These are phyloP conservation scores for Teratosphaeria viscida DNA, from an alignment of 2,329 filamentous ascomycete species.

Conservation along the genomic window DNA sequence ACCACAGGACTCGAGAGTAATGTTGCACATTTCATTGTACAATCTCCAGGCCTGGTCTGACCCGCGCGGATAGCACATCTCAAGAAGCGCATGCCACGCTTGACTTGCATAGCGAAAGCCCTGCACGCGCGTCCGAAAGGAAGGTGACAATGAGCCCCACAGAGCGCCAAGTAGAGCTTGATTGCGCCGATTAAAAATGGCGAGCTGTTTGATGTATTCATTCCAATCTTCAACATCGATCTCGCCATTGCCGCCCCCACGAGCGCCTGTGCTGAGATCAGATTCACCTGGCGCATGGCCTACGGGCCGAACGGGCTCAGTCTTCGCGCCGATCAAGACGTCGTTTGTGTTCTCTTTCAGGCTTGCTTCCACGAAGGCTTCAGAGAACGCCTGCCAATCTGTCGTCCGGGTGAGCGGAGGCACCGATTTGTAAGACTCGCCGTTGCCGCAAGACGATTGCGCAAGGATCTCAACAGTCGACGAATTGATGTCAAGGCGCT, in stretches of 20 bases:
- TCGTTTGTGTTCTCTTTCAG: conserved; percentile 23
- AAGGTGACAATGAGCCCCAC: conserved; percentile 13
- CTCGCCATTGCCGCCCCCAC: conserved; percentile 3
- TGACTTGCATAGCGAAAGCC: conserved; percentile 13
- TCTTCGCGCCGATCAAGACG: conserved; percentile 18
- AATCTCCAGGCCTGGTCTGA: conserved; percentile 17
- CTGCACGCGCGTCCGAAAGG: conserved; percentile 17
- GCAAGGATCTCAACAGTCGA: conserved; percentile 22
- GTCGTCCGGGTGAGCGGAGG: conserved; percentile 7
- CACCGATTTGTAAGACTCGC: conserved; percentile 18
- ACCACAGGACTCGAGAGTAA: conserved; percentile 14
- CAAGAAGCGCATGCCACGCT: conserved; percentile 20
- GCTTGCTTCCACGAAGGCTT: conserved; percentile 18
- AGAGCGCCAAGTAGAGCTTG: conserved; percentile 16
- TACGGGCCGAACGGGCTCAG: conserved; percentile 16
- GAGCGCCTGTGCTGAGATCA: not conserved
- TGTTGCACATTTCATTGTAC: conserved; percentile 15
- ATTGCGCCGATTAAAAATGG: conserved; percentile 24
- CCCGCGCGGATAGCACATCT: conserved; percentile 21
- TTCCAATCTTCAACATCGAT: conserved; percentile 21
- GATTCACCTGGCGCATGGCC: conserved; percentile 2
- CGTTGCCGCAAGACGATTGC: conserved; percentile 20
- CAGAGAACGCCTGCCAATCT: conserved; percentile 19
- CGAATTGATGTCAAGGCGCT: conserved; percentile 16
- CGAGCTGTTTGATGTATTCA: conserved; percentile 24